Evolutionary conservation across 495 filamentous ascomycete species (phyloP).

Genomic region (Letharia lupina): DNA sequence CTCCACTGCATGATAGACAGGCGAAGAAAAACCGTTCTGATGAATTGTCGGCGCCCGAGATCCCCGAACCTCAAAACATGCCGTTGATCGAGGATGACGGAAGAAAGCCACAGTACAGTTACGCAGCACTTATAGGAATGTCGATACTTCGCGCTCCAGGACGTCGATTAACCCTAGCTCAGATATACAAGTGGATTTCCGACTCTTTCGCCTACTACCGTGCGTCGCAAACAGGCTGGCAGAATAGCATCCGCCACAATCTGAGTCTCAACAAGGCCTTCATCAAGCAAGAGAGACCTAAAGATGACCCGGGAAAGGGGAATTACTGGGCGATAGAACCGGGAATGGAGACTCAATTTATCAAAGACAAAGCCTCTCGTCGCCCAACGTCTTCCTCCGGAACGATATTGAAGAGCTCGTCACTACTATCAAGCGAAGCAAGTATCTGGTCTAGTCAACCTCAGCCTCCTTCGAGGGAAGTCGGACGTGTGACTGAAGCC

Average conservation of each 20-base stretch:
- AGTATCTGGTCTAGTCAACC: slow-evolving; percentile 22
- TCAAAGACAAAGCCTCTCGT: slow-evolving; percentile 69
- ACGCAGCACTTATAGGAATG: slow-evolving; percentile 95
- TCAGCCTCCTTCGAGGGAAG: neutral
- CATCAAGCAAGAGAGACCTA: slow-evolving; percentile 88
- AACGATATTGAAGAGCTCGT: slow-evolving; percentile 20
- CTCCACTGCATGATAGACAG: slow-evolving; percentile 61
- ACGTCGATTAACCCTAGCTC: slow-evolving; percentile 78
- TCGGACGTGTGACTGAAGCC: slow-evolving; percentile 25
- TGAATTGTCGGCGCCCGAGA: slow-evolving; percentile 37
- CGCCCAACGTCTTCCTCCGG: slow-evolving; percentile 40
- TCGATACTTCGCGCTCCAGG: slow-evolving; percentile 83
- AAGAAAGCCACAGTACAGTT: slow-evolving; percentile 81
- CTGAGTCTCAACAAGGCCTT: slow-evolving; percentile 98
- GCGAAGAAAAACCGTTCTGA: slow-evolving; percentile 53
- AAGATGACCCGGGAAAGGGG: slow-evolving; percentile 97
- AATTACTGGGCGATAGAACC: slow-evolving; percentile 92
- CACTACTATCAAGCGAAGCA: slow-evolving; percentile 21
- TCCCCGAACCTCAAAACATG: slow-evolving; percentile 70
- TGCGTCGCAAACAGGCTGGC: slow-evolving; percentile 79
- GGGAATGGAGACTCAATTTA: slow-evolving; percentile 80
- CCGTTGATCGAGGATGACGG: slow-evolving; percentile 79
- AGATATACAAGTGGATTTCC: slow-evolving; percentile 99
- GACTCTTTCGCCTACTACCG: slow-evolving; percentile 87
- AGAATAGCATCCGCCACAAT: slow-evolving; percentile 98